Evolutionary conservation across 2,329 filamentous ascomycete species (phyloP).

Genomic region (Lasiodiplodia gonubiensis): DNA sequence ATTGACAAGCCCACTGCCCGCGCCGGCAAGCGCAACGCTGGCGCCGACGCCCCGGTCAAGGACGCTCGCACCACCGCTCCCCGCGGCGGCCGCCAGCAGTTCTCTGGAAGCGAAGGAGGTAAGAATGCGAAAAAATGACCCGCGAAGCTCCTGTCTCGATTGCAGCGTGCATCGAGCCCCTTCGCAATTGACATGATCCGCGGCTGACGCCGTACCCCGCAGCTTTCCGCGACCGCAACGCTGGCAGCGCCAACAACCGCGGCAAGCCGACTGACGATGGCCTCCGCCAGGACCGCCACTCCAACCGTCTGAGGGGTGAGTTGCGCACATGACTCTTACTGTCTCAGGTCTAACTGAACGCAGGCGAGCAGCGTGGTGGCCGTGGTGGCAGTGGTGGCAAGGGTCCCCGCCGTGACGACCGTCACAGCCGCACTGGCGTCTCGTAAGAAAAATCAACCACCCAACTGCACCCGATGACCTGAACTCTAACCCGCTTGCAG

Average conservation of each 20-base stretch:
- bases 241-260: conserved; percentile 82
- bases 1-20: conserved; percentile 82
- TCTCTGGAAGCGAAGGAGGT: conserved; percentile 86
- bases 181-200: background rate
- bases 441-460: conserved; percentile 53
- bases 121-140: conserved; percentile 50
- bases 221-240: conserved; percentile 91
- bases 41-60: conserved; percentile 68
- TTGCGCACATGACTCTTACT: conserved; percentile 30
- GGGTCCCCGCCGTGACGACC: conserved; percentile 60
- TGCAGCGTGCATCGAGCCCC: background rate
- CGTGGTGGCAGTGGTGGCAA: conserved; percentile 42
- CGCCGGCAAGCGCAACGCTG: conserved; percentile 85
- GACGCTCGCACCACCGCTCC: conserved; percentile 43
- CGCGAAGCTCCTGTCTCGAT: background rate
- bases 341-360: conserved; percentile 12
- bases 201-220: conserved; percentile 29
- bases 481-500: conserved; percentile 47
- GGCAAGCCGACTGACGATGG: conserved; percentile 77
- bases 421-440: conserved; percentile 66
- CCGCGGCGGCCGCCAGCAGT: conserved; percentile 56
- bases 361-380: conserved; percentile 54
- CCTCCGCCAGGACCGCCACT: conserved; percentile 54
- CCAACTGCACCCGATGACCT: background rate
- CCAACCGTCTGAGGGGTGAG: conserved; percentile 46